These are phyloP conservation scores for Trypanosoma theileri DNA, from an alignment of 208 protist species.

Conservation along the genomic window DNA sequence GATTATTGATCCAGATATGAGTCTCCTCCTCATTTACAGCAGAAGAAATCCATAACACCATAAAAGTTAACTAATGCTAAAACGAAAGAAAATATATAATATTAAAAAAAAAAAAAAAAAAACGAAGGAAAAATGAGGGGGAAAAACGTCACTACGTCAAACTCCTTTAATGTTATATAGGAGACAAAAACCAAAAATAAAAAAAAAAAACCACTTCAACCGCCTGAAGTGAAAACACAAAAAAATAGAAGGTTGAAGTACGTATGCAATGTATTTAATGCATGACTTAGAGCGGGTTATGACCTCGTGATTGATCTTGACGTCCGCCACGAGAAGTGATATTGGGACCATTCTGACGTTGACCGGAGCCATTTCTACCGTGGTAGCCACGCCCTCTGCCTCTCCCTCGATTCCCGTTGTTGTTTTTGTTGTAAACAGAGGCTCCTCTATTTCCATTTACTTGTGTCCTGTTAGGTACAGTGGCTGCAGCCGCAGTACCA, in stretches of 20 bases:
- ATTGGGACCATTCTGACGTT: neutral
- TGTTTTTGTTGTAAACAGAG: neutral
- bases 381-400: constrained; percentile 10
- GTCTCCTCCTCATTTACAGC: neutral
- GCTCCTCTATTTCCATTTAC: neutral
- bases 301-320: too few relatives aligned
- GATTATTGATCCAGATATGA: neutral
- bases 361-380: constrained; percentile 20
- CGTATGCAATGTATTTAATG: too few relatives aligned
- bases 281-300: too few relatives aligned
- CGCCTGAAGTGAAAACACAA: too few relatives aligned
- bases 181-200: neutral
- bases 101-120: neutral
- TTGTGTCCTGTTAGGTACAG: neutral
- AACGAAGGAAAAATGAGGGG: neutral
- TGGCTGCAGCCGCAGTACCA: constrained; percentile 14
- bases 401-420: constrained; percentile 2
- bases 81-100: neutral
- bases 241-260: too few relatives aligned
- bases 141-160: neutral
- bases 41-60: constrained; percentile 7
- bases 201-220: neutral
- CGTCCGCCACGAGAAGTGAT: neutral
- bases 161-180: neutral
- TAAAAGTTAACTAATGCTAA: neutral